Base-by-base conservation (phyloP, 2,329 filamentous ascomycete genomes). In the Colletotrichum ledebouriae region DNA sequence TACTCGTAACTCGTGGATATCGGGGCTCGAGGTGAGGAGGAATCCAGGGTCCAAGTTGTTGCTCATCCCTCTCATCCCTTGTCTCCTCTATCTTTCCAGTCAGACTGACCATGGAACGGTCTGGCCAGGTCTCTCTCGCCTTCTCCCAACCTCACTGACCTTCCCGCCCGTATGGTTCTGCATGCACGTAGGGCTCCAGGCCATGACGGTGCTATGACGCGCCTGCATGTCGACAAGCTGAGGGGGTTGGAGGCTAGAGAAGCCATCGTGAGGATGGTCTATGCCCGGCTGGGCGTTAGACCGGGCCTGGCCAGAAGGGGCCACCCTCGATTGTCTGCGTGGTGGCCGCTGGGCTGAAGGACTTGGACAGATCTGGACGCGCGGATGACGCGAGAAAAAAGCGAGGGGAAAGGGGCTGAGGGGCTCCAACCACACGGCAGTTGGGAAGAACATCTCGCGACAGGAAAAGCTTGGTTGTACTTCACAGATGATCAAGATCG, bases 361-460 rank as follows among this genome's bases (percentile, higher is more conserved):
- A 33, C 7, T 34, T 53, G 15, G 12, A 53, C 49, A n/a, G 29
- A 53, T 52, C 33, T 9, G 15, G 10, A 29, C 13, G 49, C 49
- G 25, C 34, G 29, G 49, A 53, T 53, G 49, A 37, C 29, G 29
- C 29, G 29, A 13, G 29, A 53, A 33, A 33, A 37, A 34, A 13
- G 49, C 29, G 29, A 53, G 49, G 49, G 6, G 7, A 3, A 46
- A 53, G 49, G 15, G 15, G 49, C 49, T 53, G 29, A 20, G 34
- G 29, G 49, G 33, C n/a, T 53, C 49, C 34, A n/a, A 53, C 29
- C 49, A 33, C 33, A 37, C 49, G 49, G 15, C 49, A 53, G 49
- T 37, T 37, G 49, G 42, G 2, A 46, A 3, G 15, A 20, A 39
- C 15, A 12, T 39, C 22, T 4, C 37, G 15, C 15, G 42, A 46